These are phyloP conservation scores for Cardamine chenopodiifolia DNA, from an alignment of 345 rosid species.

Conservation along the genomic window DNA sequence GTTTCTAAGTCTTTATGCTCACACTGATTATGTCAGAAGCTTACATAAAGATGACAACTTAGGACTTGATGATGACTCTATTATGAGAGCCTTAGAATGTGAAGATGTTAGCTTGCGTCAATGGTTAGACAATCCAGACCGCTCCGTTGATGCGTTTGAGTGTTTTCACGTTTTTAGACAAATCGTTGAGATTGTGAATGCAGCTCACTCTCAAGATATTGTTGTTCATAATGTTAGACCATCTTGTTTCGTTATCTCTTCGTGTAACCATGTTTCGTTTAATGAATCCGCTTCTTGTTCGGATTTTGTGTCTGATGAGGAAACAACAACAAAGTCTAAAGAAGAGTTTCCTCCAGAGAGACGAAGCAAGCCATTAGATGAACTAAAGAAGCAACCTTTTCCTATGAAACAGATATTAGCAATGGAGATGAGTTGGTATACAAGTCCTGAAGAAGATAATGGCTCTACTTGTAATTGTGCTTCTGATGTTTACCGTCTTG, in stretches of 20 bases:
- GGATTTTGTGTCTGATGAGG: slow-evolving; percentile 86
- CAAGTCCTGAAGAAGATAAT: slow-evolving; percentile 82
- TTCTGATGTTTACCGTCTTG: slow-evolving; percentile 85
- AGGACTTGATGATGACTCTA: slow-evolving; percentile 45
- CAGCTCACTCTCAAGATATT: slow-evolving; percentile 84
- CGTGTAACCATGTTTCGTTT: slow-evolving; percentile 81
- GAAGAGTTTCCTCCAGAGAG: slow-evolving; percentile 49
- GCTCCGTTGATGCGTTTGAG: slow-evolving; percentile 68
- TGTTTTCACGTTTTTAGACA: slow-evolving; percentile 91
- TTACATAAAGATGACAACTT: slow-evolving; percentile 56
- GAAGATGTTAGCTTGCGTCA: slow-evolving; percentile 88
- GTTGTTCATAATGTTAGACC: slow-evolving; percentile 87
- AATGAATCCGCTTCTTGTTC: slow-evolving; percentile 93
- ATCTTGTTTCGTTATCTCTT: slow-evolving; percentile 84
- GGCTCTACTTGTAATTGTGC: slow-evolving; percentile 67
- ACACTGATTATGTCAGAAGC: slow-evolving; percentile 55
- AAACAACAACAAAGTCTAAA: slow-evolving; percentile 44
- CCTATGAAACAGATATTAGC: slow-evolving; percentile 87
- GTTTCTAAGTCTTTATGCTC: slow-evolving; percentile 52
- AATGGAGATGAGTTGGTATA: slow-evolving; percentile 86
- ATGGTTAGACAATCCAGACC: slow-evolving; percentile 82
- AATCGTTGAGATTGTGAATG: slow-evolving; percentile 76
- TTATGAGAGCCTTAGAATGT: slow-evolving; percentile 55
- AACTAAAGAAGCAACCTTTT: slow-evolving; percentile 63
- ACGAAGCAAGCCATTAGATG: slow-evolving; percentile 47